Evolutionary conservation across 768 basidiomycete species (phyloP).

Genomic region (Xerocomellus chrysenteron): DNA sequence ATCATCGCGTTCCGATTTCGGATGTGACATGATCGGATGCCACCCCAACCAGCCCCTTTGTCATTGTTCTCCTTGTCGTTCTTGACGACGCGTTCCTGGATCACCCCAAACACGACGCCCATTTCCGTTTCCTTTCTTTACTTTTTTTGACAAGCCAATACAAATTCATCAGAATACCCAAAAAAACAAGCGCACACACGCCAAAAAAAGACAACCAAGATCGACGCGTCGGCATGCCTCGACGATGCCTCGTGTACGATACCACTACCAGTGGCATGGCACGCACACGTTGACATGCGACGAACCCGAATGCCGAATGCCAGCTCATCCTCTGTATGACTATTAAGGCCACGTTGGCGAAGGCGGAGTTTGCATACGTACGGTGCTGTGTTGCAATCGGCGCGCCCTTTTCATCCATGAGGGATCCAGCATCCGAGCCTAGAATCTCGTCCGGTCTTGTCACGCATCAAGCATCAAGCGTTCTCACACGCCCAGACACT

Average conservation of each 20-base stretch:
- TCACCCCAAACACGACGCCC: not conserved
- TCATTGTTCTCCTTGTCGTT: not conserved
- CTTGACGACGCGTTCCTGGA: conserved; percentile 2
- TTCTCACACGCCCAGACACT: not conserved
- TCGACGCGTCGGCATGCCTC: not conserved
- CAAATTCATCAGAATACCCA: not conserved
- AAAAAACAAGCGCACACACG: not conserved
- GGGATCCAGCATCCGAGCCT: not conserved
- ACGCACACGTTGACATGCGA: not conserved
- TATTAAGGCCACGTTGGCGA: not conserved
- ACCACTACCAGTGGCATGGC: too few species aligned
- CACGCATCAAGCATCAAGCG: not conserved
- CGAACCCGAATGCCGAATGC: not conserved
- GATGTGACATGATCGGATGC: conserved; percentile 1
- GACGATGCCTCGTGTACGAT: not conserved
- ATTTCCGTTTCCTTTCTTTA: not conserved
- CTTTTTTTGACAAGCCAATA: not conserved
- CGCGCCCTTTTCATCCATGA: too few species aligned
- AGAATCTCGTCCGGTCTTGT: not conserved
- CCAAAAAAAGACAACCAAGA: not conserved
- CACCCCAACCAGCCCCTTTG: conserved; percentile 5
- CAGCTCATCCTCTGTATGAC: not conserved
- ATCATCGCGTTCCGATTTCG: not conserved
- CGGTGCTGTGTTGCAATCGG: too few species aligned
- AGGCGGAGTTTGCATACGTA: too few species aligned